A percentile compares a stretch with the other conserved stretches of the same genome.
phyloP scores from a whole-genome alignment of 2,329 filamentous ascomycete species.

The Cryoendolithus antarcticus region DNA sequence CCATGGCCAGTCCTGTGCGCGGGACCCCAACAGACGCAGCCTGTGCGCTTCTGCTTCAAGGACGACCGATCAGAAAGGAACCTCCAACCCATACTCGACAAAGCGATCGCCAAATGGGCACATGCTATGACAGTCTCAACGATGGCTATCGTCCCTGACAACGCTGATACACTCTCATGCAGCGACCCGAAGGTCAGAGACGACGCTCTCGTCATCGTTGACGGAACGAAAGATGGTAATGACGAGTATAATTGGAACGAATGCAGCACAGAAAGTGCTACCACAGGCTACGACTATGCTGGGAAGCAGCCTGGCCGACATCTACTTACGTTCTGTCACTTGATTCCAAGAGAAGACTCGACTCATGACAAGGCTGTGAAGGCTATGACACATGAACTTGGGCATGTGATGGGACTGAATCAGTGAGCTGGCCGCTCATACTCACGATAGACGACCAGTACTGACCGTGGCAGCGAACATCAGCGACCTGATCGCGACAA shows the following conservation, averaged over 20 bases:
- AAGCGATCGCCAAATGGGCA: conserved; percentile 9
- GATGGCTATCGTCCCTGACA: conserved; percentile 8
- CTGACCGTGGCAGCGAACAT: background rate
- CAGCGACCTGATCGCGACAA: conserved; percentile 3
- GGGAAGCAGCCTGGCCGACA: background rate
- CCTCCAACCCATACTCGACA: conserved; percentile 8
- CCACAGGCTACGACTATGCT: conserved; percentile 9
- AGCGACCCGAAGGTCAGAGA: background rate
- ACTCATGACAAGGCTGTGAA: background rate
- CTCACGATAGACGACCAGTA: too few relatives aligned
- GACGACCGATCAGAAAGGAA: conserved; percentile 9
- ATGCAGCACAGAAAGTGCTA: conserved; percentile 7
- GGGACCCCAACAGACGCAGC: conserved; percentile 2
- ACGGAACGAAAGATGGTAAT: conserved; percentile 10
- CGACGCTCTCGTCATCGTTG: conserved; percentile 11
- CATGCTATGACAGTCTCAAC: conserved; percentile 8
- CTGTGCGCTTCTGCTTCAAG: conserved; percentile 12
- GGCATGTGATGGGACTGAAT: conserved; percentile 4
- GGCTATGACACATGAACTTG: conserved; percentile 4
- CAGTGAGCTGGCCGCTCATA: background rate
- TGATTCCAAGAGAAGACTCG: conserved; percentile 1
- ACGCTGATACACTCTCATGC: conserved; percentile 6
- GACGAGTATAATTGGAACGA: conserved; percentile 8
- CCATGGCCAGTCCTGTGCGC: conserved; percentile 11
- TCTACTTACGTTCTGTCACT: conserved; percentile 3